Base-by-base conservation (phyloP, 352 stramenopile species). In the Phytopythium montanum region DNA sequence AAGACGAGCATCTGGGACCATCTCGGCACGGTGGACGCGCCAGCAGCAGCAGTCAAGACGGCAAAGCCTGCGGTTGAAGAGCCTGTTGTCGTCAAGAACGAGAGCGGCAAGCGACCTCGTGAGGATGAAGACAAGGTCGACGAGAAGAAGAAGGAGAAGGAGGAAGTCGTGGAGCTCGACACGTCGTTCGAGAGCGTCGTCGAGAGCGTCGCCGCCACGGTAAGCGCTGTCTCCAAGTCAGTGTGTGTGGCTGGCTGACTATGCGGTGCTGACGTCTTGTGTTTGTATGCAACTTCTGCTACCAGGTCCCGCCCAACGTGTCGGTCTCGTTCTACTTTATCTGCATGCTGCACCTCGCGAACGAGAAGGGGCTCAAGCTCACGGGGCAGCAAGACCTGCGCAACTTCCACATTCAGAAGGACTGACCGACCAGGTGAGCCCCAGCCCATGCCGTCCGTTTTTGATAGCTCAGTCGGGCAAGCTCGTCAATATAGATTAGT, bases 321-420 rank as follows among this genome's bases (percentile, higher is more conserved):
- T 98, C 96, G 5, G 79, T 99, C 18, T 96, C 97, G 12, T 99
- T 99, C 76, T 99, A 99, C 77, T 99, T 99, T 62, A 99, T 99
- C 59, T 99, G 95, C 64, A 88, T 99, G 62, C 76, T 99, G n/a
- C 97, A 99, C 75, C 80, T 99, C 21, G 96, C 96, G 18, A 99
- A 99, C 68, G 97, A 99, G 72, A 99, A 99, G 70, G 95, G 92
- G 19, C 71, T 99, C 14, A 75, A 91, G 59, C 70, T 99, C 36
- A 65, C 68, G 9, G 85, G 85, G 3, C 81, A 95, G 62, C 78
- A 92, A 6, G 79, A 92, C 57, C 49, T 95, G 59, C 71, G 73
- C 41, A 76, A 95, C 56, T 95, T 95, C 54, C 72, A 76, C 46
- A 94, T 94, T 59, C 64, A 68, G 21, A 81, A 81, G 46, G 73